Percentiles rank a stretch among this genome's conserved stretches.
Evolutionary conservation across 2,329 filamentous ascomycete species (phyloP).

Genomic region (Cordyceps cicadae): DNA sequence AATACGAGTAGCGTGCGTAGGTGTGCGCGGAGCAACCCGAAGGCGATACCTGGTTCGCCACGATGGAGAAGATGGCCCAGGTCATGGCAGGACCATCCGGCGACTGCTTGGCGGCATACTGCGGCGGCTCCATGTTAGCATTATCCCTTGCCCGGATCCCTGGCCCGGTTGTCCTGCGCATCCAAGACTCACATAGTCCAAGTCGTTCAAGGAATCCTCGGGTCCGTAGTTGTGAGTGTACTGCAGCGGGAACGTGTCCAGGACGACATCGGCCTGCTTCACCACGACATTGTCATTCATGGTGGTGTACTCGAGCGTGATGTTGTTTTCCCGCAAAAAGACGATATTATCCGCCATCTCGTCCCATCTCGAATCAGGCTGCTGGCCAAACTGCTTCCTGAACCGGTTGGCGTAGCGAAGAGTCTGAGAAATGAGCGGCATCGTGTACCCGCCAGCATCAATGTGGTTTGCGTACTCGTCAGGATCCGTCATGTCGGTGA

Average conservation of each 20-base stretch:
- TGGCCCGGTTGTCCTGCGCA: conserved; percentile 57
- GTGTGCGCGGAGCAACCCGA: conserved; percentile 62
- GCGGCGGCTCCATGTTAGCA: conserved; percentile 19
- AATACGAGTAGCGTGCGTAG: conserved; percentile 53
- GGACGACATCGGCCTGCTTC: conserved; percentile 62
- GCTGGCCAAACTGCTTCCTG: conserved; percentile 45
- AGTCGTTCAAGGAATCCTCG: conserved; percentile 15
- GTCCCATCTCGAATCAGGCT: conserved; percentile 38
- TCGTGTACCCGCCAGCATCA: conserved; percentile 62
- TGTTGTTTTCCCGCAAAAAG: conserved; percentile 21
- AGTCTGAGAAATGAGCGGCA: conserved; percentile 49
- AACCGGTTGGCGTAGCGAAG: conserved; percentile 50
- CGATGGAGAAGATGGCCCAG: conserved; percentile 60
- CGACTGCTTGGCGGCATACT: conserved; percentile 25
- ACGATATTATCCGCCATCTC: conserved; percentile 17
- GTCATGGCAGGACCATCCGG: conserved; percentile 65
- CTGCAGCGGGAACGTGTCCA: conserved; percentile 55
- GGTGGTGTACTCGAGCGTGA: conserved; percentile 55
- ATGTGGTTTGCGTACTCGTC: conserved; percentile 62
- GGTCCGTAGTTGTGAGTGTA: conserved; percentile 38
- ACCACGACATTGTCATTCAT: conserved; percentile 60
- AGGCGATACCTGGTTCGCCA: conserved; percentile 56
- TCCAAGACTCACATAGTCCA: conserved; percentile 21
- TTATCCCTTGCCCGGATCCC: conserved; percentile 42
- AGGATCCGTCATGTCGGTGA: conserved; percentile 63